Base-by-base conservation (phyloP, 805 yeast genomes). In the Candida succiphila region DNA sequence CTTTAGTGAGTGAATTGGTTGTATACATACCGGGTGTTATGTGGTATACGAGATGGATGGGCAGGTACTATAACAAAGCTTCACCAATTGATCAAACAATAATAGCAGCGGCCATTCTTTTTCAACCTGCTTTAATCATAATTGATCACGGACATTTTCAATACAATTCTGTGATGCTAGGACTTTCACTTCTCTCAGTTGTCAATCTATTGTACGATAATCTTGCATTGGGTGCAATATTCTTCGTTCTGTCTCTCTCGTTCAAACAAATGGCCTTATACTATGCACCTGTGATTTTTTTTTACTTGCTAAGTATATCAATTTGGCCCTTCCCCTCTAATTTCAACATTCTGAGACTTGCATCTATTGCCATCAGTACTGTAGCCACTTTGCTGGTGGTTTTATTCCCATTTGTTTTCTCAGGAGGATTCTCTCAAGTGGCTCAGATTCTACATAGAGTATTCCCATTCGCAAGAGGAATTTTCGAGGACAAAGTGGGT, bases 111-210 rank as follows among this genome's bases (percentile, higher is more conserved):
- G 75, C 87, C 14, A 75, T 92, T n/a, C 53, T 92, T 23, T 75
- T 79, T 51, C 94, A 85, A 54, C 96, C 98, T 0, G 67, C 83
- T 3, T 63, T 89, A 38, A 68, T 83, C 29, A 65, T 92, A 37
- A 77, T 92, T 30, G 99, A 92, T 52, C 96, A 92, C 56, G 98
- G 98, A 6, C 98, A 92, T 58, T 92, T 92, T 60, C 98, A 94
- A 59, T 89, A 76, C 58, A 94, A 92, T 48, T 73, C 87, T 0
- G 94, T 92, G 18, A 89, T 92, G 97, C 69, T 92, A 24, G 98
- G 98, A 0, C 62, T 89, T 14, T 68, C 89, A 5, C 63, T 86
- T 19, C 60, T 75, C 34, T 68, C 94, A 0, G 60, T 92, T 28
- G 72, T 71, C 34, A 78, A 76, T 39, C 61, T 89, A 25, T 50